Base-by-base conservation (phyloP, 2,329 filamentous ascomycete species). In the Capronia epimyces region DNA sequence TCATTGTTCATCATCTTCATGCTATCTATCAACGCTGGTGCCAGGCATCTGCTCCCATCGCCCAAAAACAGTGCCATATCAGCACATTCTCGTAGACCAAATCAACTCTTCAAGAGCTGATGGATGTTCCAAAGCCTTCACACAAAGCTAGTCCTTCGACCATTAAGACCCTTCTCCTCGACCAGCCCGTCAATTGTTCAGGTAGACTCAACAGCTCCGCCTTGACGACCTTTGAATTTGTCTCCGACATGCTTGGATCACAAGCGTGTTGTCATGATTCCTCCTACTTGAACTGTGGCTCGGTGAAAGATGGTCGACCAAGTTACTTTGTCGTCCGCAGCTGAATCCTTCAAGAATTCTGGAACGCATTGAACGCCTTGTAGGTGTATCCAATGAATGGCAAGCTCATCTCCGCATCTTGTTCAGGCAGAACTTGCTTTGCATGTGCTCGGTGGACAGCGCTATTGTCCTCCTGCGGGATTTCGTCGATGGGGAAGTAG, bases 401-500 rank as follows among this genome's bases (percentile, higher is more conserved):
- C 71, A 98, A 73, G 72, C 87, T 95, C 82, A 96, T 90, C 72
- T 95, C 91, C 2, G 90, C 89, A 58, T 89, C 84, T 67, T 95
- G 87, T 61, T 91, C 87, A 8, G 78, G 75, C 45, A 82, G 81
- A 63, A 83, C 78, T 54, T 85, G 83, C 57, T 85, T 79, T 43
- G 87, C 88, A 69, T 94, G 87, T 16, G 87, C 87, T 67, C 89
- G 87, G 64, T 95, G 80, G 59, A 87, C 79, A 20, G 89, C 93
- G 49, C 87, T 89, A 58, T 89, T 95, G 69, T 96, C 90, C 49
- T 89, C 91, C 75, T 97, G 91, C 63, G 95, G 89, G 66, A 98
- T 96, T 71, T 98, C 93, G 66, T 98, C 93, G 46, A 89, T 96
- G 8, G 93, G 93, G 82, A 98, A 98, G 76, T 98, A 97, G 41